Base-by-base conservation (phyloP, 2,329 filamentous ascomycete genomes). In the Pyrenochaeta sp. region DNA sequence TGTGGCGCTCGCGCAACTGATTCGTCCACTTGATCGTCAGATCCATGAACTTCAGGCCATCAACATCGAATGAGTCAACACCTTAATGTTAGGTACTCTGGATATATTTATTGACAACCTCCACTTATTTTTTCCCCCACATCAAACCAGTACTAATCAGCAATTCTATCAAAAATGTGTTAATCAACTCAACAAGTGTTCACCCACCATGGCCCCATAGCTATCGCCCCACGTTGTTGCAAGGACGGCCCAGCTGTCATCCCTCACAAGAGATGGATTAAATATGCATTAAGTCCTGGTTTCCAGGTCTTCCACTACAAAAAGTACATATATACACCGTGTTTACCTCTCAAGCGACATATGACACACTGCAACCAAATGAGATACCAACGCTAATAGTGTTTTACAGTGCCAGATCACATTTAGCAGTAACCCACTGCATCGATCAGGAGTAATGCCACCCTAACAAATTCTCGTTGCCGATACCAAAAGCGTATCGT, bases 401-500 rank as follows among this genome's bases (percentile, higher is more conserved):
- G 4, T 6, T 14, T 39, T 23, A 3, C 18, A n/a, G 2, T 39
- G 12, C 2, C 27, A 42, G 15, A 30, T n/a, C 23, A 42, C 14
- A 18, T 30, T 7, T 42, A 42, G 40, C 23, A 39, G 18, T 6
- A 14, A 10, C 18, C 12, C 12, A 20, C 36, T 39, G 11, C 36
- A 21, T n/a, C 3, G 7, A 23, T 36, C 33, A 41, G n/a, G 43
- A n/a, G 20, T 43, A 29, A 18, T 36, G 40, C 11, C 4, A 12
- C 10, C 44, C 5, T 44, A 45, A 42, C 49, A 49, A 46, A 43
- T 50, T 43, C 50, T 44, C 43, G 43, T 54, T 35, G 51, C 52
- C 45, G 48, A 42, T 49, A 41, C 52, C 56, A 43, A 58, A 49
- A 52, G 46, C 40, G 40, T 23, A 30, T 10, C 27, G 41, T 42